Evolutionary conservation across 129 eudicot species (phyloP), one percentile per base, ranked within the genome.

Genomic region (Rutidosis leptorrhynchoides): DNA sequence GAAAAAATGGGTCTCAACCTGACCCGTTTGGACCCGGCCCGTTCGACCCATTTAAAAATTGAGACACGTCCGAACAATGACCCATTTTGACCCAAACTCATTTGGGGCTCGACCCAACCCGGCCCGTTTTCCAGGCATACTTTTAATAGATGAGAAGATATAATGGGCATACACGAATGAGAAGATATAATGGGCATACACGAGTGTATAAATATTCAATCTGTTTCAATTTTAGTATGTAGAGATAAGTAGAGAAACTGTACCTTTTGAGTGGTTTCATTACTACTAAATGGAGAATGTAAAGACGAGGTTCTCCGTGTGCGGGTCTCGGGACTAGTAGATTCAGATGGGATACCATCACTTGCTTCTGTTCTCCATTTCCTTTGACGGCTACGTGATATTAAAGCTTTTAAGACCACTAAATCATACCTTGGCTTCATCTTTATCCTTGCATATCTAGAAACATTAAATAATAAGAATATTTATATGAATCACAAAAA

Each of bases 351-450:
- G 76, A 89, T 77, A 55, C 96, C 95, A 67, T 88, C 99, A 77
- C 96, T 93, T 77, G 99, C 80, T 79, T 89, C 99, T 52, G 95
- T 82, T 84, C 93, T 89, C 93, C 96, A 86, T 75, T 84, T 93
- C 24, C 92, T 78, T 59, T 93, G 95, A 80, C 84, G 95, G 46
- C 87, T 79, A 42, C 86, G 87, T 65, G 99, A 84, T 61, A 93
- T 84, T 75, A 93, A 75, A 65, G 96, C 90, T 81, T 93, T n/a
- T 93, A 28, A 93, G 89, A 62, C 99, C 99, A 77, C 96, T 93
- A 89, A 93, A 93, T 96, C 99, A 93, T 59, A 93, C 95, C 74
- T 93, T 96, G 2, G 96, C 96, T 86, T 93, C 99, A 76, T 93
- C 99, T 77, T 93, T 93, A 70, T 93, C 99, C 85, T 93, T 89